Percentiles rank a stretch among this genome's conserved stretches.
These are phyloP conservation scores for Gynostemma pentaphyllum DNA, from an alignment of 306 rosid species.

Conservation along the genomic window DNA sequence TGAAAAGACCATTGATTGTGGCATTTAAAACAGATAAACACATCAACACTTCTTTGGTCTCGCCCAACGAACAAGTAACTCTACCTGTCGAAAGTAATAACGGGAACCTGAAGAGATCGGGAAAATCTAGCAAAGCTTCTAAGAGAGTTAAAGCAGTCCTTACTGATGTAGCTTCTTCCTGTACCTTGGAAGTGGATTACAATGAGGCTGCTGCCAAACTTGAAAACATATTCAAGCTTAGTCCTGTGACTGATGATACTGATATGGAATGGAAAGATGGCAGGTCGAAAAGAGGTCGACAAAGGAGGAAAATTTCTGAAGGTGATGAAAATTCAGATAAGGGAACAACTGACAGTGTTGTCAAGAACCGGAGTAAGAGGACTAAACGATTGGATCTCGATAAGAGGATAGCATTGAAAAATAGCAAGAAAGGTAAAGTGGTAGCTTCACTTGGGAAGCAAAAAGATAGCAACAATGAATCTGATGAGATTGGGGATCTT, in stretches of 20 bases:
- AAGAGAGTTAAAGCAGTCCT: conserved; percentile 39
- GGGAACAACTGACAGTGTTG: conserved; percentile 24
- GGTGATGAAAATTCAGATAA: conserved; percentile 31
- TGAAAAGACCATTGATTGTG: conserved; percentile 42
- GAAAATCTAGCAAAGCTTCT: conserved; percentile 28
- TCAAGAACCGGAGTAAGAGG: conserved; percentile 40
- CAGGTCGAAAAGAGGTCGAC: conserved; percentile 27
- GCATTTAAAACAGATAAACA: conserved; percentile 68
- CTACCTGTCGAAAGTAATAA: conserved; percentile 34
- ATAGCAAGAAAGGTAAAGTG: conserved; percentile 22
- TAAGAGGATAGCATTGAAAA: conserved; percentile 55
- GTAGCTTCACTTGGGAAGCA: conserved; percentile 26
- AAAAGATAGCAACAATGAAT: conserved; percentile 23
- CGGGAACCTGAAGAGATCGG: conserved; percentile 30
- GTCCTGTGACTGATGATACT: conserved; percentile 31
- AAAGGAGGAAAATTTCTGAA: conserved; percentile 52
- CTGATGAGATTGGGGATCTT: conserved; percentile 49
- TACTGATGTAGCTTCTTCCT: conserved; percentile 41
- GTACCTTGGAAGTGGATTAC: conserved; percentile 68
- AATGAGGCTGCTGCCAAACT: conserved; percentile 91
- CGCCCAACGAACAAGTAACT: conserved; percentile 40
- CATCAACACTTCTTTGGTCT: conserved; percentile 33
- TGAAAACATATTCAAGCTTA: conserved; percentile 71
- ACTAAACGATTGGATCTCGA: conserved; percentile 59
- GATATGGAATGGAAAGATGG: conserved; percentile 31